phyloP scores from a whole-genome alignment of 108 stramenopile species.

The Conticribra guillardii region DNA sequence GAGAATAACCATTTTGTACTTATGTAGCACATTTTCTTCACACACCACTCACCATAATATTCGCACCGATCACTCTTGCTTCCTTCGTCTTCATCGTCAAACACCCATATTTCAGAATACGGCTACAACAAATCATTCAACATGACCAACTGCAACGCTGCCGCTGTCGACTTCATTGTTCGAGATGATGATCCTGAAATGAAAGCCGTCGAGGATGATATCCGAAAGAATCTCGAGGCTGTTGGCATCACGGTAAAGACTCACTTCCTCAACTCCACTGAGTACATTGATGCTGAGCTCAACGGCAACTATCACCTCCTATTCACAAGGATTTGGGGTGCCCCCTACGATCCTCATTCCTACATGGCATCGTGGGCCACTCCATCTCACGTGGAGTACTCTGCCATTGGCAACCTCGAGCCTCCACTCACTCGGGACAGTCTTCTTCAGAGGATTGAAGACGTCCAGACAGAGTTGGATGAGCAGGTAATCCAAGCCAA shows the following conservation, averaged over 20 bases:
- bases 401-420: conserved; percentile 42
- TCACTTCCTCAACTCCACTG: conserved; percentile 32
- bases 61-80: too few relatives aligned
- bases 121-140: too few relatives aligned
- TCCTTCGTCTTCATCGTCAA: too few relatives aligned
- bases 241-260: conserved; percentile 59
- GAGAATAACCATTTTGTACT: too few relatives aligned
- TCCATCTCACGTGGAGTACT: conserved; percentile 60
- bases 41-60: too few relatives aligned
- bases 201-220: conserved; percentile 65
- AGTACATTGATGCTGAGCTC: conserved; percentile 47
- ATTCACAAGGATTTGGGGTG: conserved; percentile 68
- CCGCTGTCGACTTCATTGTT: conserved; percentile 47
- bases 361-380: conserved; percentile 57
- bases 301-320: conserved; percentile 58
- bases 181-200: conserved; percentile 59
- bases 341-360: conserved; percentile 73
- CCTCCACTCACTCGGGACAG: conserved; percentile 52
- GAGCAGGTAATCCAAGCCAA: conserved; percentile 9
- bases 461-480: conserved; percentile 39
- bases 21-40: too few relatives aligned
- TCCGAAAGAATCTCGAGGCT: conserved; percentile 43
- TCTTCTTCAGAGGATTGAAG: conserved; percentile 47
- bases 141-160: conserved; percentile 20
- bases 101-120: too few relatives aligned